Conservation (phyloP, 2,329 filamentous ascomycete genomes). For the Thermomyces lanuginosus region DNA sequence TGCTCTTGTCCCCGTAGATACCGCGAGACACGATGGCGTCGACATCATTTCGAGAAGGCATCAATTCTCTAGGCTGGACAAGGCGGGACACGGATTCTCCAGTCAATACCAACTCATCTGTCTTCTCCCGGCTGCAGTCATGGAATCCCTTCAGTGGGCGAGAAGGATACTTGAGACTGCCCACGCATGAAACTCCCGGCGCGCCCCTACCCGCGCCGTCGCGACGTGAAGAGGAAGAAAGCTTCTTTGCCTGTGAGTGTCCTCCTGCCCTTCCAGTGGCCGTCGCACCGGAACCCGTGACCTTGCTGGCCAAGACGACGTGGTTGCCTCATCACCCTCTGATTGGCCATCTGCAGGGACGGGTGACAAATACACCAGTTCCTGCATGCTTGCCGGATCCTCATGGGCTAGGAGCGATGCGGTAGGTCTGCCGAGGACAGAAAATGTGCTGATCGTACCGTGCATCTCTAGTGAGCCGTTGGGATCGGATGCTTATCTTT, state of each 20-base stretch:
- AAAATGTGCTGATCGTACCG: slow-evolving; percentile 7
- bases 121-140: slow-evolving; percentile 66
- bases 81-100: slow-evolving; percentile 63
- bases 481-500: slow-evolving; percentile 90
- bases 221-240: slow-evolving; percentile 85
- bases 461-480: slow-evolving; percentile 63
- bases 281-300: slow-evolving; percentile 9
- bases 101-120: slow-evolving; percentile 49
- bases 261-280: slow-evolving; percentile 4
- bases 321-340: slow-evolving; percentile 6
- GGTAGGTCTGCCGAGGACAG: not conserved
- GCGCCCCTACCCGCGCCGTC: slow-evolving; percentile 72
- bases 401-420: slow-evolving; percentile 10
- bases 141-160: slow-evolving; percentile 69
- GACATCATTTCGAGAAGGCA: slow-evolving; percentile 76
- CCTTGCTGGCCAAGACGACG: slow-evolving; percentile 6
- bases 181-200: slow-evolving; percentile 65
- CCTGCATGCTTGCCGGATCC: slow-evolving; percentile 21
- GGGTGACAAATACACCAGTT: slow-evolving; percentile 21
- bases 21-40: slow-evolving; percentile 51
- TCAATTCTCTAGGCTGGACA: slow-evolving; percentile 90
- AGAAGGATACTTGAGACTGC: slow-evolving; percentile 77
- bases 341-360: slow-evolving; percentile 10
- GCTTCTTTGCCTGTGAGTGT: slow-evolving; percentile 83
- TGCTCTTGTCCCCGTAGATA: too few species aligned